A percentile compares a stretch with the other conserved stretches of the same genome.
These are phyloP conservation scores for Rhizomucor pusillus DNA, from an alignment of 371 early-diverging fungal species.

Conservation along the genomic window DNA sequence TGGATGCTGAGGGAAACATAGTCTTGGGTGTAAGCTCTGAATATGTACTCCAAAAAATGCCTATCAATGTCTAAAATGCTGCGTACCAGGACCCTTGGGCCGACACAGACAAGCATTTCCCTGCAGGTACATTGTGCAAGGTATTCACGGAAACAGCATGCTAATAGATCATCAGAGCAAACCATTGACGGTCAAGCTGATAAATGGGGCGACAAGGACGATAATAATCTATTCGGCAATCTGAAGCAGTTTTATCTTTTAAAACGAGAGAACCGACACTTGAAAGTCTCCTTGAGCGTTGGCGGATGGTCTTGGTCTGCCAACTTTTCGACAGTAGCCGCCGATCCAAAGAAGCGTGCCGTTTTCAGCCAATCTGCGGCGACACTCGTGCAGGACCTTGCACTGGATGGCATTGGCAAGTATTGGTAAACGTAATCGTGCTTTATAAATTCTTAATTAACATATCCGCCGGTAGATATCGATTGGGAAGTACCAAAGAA, in stretches of 20 bases:
- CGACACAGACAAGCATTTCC: slow-evolving; percentile 37
- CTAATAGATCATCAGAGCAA: slow-evolving; percentile 2
- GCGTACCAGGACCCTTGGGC: slow-evolving; percentile 50
- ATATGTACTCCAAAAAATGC: no score
- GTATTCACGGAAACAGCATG: not conserved
- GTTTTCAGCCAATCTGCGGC: slow-evolving; percentile 60
- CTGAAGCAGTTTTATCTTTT: slow-evolving; percentile 73
- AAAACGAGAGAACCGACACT: slow-evolving; percentile 61
- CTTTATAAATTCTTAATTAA: slow-evolving; percentile 12
- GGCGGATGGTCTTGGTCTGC: slow-evolving; percentile 89
- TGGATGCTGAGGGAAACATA: slow-evolving; percentile 60
- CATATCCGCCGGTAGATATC: no score
- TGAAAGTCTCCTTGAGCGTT: slow-evolving; percentile 75
- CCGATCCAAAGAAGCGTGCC: slow-evolving; percentile 40
- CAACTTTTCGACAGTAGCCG: slow-evolving; percentile 73
- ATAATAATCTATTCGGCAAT: slow-evolving; percentile 66
- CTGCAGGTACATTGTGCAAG: slow-evolving; percentile 18
- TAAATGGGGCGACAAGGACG: slow-evolving; percentile 49
- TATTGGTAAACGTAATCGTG: not conserved
- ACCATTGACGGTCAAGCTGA: slow-evolving; percentile 45
- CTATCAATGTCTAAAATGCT: no score
- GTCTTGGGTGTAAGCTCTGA: slow-evolving; percentile 52
- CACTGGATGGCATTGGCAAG: slow-evolving; percentile 42
- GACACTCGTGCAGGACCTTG: slow-evolving; percentile 49
- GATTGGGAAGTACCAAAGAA: slow-evolving; percentile 90